These are phyloP conservation scores for Vitis hybrid DNA, from an alignment of 177 flowering plant genomes.

Conservation along the genomic window DNA sequence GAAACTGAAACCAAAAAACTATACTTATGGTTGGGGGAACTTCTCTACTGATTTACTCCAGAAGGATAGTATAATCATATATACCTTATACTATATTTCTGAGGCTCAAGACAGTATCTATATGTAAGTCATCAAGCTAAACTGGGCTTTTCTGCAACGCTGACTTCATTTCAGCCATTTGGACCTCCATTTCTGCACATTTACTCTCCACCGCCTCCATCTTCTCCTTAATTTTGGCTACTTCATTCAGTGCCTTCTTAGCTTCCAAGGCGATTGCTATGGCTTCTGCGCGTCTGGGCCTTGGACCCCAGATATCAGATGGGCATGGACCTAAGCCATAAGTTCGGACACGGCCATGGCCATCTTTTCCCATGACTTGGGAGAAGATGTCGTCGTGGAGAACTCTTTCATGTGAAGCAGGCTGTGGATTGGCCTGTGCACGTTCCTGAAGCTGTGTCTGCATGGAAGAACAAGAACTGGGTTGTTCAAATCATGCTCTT, in stretches of 20 bases:
- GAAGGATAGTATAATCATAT: too few relatives aligned
- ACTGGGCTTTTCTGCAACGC: slow-evolving; percentile 2
- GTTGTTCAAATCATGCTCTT: too few relatives aligned
- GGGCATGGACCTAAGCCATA: slow-evolving; percentile 16
- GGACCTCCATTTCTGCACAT: slow-evolving; percentile 12
- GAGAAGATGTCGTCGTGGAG: slow-evolving; percentile 11
- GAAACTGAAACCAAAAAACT: too few relatives aligned
- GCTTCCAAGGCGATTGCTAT: slow-evolving; percentile 8
- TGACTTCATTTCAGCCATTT: slow-evolving; percentile 12
- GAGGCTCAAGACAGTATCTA: not conserved
- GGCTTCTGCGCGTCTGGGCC: slow-evolving; percentile 3
- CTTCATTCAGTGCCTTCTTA: slow-evolving; percentile 13
- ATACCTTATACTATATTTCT: too few relatives aligned
- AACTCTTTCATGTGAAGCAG: not conserved
- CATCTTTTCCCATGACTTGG: slow-evolving; percentile 20
- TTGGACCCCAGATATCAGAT: slow-evolving; percentile 5
- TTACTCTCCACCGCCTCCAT: slow-evolving; percentile 22
- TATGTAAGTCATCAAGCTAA: not conserved
- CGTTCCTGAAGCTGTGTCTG: slow-evolving; percentile 19
- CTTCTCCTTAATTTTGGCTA: slow-evolving; percentile 19
- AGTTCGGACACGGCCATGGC: slow-evolving; percentile 6
- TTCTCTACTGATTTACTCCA: too few relatives aligned
- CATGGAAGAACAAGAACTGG: not conserved
- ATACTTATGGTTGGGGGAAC: too few relatives aligned
- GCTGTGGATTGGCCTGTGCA: slow-evolving; percentile 2